A percentile compares a stretch with the other conserved stretches of the same genome.
Conservation (phyloP, 164 flowering plant genomes). For the Pachysandra terminalis region DNA sequence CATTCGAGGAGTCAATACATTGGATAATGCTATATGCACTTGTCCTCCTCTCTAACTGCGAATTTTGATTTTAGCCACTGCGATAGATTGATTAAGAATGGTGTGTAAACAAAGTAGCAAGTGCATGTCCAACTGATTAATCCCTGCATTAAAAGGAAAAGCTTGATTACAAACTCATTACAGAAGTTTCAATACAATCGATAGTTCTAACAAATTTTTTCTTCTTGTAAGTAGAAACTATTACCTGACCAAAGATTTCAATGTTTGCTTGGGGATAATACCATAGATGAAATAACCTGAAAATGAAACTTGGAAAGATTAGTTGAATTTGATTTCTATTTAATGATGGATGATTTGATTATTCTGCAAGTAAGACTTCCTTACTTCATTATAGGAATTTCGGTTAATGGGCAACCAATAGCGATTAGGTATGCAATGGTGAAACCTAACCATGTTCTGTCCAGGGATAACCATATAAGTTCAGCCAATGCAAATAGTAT, state of each 20-base stretch:
- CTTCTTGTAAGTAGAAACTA: no score
- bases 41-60: constrained; percentile 12
- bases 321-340: not conserved
- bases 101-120: constrained; percentile 86
- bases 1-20: not conserved
- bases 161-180: not conserved
- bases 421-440: constrained; percentile 71
- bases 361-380: not conserved
- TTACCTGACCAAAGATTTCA: constrained; percentile 71
- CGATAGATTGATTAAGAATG: constrained; percentile 60
- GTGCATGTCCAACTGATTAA: constrained; percentile 76
- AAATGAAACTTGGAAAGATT: not conserved
- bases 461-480: constrained; percentile 57
- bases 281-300: constrained; percentile 82
- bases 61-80: constrained; percentile 59
- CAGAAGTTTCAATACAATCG: not conserved
- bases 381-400: constrained; percentile 89
- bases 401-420: constrained; percentile 75
- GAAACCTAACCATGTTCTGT: constrained; percentile 70
- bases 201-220: no score
- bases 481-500: constrained; percentile 74
- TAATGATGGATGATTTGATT: not conserved
- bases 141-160: constrained; percentile 46
- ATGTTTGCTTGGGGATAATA: constrained; percentile 77
- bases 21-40: not conserved